Evolutionary conservation across 2,329 filamentous ascomycete genomes (phyloP).

Genomic region (Aspergillus vadensis): DNA sequence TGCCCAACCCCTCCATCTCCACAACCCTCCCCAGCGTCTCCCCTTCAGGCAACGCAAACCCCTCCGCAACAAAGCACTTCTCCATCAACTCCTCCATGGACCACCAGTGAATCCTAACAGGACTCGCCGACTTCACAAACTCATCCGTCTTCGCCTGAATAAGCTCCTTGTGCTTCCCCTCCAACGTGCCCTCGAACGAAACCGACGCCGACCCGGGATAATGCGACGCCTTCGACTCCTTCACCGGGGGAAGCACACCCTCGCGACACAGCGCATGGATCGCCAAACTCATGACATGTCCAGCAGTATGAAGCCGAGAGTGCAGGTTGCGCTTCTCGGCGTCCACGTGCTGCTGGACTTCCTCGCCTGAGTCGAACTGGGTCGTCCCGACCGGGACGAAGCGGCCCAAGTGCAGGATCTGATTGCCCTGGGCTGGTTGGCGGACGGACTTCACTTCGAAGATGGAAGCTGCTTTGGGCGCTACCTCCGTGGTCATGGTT

Average conservation of each 20-base stretch:
- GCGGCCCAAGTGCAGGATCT: background rate
- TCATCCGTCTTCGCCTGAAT: background rate
- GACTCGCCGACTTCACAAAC: background rate
- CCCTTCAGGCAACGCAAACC: background rate
- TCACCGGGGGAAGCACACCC: background rate
- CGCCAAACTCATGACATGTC: background rate
- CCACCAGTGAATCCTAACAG: background rate
- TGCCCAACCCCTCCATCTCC: background rate
- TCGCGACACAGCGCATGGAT: background rate
- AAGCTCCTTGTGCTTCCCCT: background rate
- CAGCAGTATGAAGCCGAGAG: background rate
- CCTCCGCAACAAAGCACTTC: background rate
- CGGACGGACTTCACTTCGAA: background rate
- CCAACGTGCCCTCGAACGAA: background rate
- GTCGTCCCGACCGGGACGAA: background rate
- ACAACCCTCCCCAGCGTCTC: background rate
- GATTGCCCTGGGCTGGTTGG: background rate
- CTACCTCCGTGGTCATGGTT: background rate
- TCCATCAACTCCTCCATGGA: background rate
- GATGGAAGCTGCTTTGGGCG: background rate
- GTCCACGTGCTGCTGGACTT: background rate
- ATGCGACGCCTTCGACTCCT: background rate
- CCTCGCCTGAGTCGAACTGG: background rate
- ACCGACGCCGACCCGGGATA: background rate
- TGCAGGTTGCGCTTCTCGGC: background rate